A percentile compares a stretch with the other conserved stretches of the same genome.
These are phyloP conservation scores for Ceratocystiopsis minuta DNA, from an alignment of 2,329 filamentous ascomycete species.

Conservation along the genomic window DNA sequence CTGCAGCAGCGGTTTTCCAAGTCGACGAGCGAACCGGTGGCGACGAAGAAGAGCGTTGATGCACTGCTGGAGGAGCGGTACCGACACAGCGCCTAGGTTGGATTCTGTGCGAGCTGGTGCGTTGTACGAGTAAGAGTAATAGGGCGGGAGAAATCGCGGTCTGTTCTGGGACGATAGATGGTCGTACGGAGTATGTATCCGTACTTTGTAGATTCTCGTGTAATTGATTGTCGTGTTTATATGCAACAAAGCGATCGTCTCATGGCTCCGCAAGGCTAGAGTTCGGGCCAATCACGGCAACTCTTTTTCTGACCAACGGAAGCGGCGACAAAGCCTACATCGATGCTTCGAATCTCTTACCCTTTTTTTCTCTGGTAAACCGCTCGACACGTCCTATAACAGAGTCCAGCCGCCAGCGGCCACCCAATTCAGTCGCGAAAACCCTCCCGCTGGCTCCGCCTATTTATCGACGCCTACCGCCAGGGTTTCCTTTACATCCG, in stretches of 20 bases:
- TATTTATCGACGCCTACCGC: too few species aligned
- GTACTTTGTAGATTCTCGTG: too few species aligned
- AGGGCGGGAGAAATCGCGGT: background rate
- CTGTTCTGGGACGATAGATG: background rate
- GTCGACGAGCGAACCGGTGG: slow-evolving; percentile 14
- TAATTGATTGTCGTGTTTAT: background rate
- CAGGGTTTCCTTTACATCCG: too few species aligned
- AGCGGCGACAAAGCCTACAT: slow-evolving; percentile 6
- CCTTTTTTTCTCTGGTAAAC: too few species aligned
- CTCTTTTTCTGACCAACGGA: slow-evolving; percentile 9
- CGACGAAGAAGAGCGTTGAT: slow-evolving; percentile 29
- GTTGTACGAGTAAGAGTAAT: background rate
- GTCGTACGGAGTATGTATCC: too few species aligned
- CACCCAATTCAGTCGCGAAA: too few species aligned
- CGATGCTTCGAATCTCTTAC: too few species aligned
- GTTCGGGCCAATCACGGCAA: slow-evolving; percentile 5
- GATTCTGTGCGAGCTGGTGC: background rate
- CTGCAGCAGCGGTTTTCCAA: slow-evolving; percentile 33
- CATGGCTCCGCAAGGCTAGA: slow-evolving; percentile 1
- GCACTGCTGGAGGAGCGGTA: slow-evolving; percentile 39
- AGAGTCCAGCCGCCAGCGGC: too few species aligned
- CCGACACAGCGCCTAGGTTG: slow-evolving; percentile 13
- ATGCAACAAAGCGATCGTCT: slow-evolving; percentile 1
- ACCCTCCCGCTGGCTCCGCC: too few species aligned
- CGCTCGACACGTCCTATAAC: too few species aligned